Base-by-base conservation (phyloP, 805 yeast species). In the Candida hispaniensis region DNA sequence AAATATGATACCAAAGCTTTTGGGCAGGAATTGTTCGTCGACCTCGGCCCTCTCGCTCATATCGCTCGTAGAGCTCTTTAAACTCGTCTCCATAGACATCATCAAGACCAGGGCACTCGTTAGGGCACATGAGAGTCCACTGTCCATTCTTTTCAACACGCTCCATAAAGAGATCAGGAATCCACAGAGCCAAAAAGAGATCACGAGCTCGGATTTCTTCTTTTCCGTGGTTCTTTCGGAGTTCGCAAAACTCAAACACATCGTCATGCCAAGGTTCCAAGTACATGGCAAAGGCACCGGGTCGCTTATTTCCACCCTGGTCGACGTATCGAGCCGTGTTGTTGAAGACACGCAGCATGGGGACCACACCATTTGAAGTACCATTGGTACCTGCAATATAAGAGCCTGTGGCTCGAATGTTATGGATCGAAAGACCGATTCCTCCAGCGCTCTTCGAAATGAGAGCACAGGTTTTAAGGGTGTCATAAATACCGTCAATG, bases 231-330 rank as follows among this genome's bases (percentile, higher is more conserved):
- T 85, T 88, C 61, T 88, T 86, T 51, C 91, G 72, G 46, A 88
- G 64, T 41, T 86, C 88, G 36, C 88, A 58, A 50, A 88, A 78
- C 41, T 80, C 94, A 55, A 82, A 79, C 20, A 88, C 67, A 50
- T 88, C 98, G 7, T 79, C 71, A 54, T 88, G 98, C 98, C 98
- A 88, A 39, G 98, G 96, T 60, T 88, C 98, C 21, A 88, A 57
- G 59, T 86, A 88, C 21, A 85, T 60, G 20, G 95, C 94, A 58
- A 88, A 80, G 3, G 98, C 98, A 43, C 97, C 97, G 0, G 98
- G 98, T 51, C 98, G 68, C 59, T 86, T 86, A 61, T 88, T 88
- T 39, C 97, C 97, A 44, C 98, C 98, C 66, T 88, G 98, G 51
- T 88, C 97, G 25, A 88, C 97, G 52, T 86, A 88, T 48, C 95